phyloP scores from a whole-genome alignment of 2,329 filamentous ascomycete genomes.

The Aspergillus sojae region DNA sequence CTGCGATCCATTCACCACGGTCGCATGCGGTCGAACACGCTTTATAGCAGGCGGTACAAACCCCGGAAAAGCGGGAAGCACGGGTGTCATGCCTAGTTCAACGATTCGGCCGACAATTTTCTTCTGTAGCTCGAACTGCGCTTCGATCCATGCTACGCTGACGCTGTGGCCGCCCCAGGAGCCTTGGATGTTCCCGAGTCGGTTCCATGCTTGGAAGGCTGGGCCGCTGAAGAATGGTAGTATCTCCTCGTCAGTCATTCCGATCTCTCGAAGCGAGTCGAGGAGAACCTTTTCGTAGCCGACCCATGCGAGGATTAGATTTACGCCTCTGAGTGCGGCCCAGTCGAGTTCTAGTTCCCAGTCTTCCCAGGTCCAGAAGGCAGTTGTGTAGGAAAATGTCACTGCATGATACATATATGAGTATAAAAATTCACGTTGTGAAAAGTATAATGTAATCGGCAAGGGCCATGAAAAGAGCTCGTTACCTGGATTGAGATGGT shows the following conservation, averaged over 20 bases:
- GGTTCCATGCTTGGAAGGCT: conserved; percentile 57
- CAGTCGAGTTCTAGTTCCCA: conserved; percentile 58
- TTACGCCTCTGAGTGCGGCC: conserved; percentile 56
- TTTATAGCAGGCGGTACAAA: background rate
- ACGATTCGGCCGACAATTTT: background rate
- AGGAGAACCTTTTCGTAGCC: conserved; percentile 55
- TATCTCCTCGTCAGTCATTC: conserved; percentile 50
- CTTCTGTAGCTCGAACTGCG: background rate
- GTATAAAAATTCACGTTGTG: background rate
- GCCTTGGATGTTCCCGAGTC: conserved; percentile 58
- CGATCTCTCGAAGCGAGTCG: conserved; percentile 51
- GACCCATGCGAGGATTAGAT: conserved; percentile 56
- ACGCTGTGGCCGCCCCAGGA: conserved; percentile 48
- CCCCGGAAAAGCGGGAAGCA: background rate
- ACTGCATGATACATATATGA: conserved; percentile 31
- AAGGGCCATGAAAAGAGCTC: background rate
- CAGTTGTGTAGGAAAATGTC: conserved; percentile 55
- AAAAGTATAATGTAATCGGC: background rate
- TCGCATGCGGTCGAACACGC: background rate
- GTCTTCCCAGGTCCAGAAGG: conserved; percentile 58
- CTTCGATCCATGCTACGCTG: background rate
- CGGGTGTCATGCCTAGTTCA: background rate
- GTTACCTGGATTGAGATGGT: background rate
- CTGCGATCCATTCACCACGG: background rate
- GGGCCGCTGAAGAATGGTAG: conserved; percentile 53